phyloP scores from a whole-genome alignment of 352 stramenopile genomes.

The Phytophthora meadii region DNA sequence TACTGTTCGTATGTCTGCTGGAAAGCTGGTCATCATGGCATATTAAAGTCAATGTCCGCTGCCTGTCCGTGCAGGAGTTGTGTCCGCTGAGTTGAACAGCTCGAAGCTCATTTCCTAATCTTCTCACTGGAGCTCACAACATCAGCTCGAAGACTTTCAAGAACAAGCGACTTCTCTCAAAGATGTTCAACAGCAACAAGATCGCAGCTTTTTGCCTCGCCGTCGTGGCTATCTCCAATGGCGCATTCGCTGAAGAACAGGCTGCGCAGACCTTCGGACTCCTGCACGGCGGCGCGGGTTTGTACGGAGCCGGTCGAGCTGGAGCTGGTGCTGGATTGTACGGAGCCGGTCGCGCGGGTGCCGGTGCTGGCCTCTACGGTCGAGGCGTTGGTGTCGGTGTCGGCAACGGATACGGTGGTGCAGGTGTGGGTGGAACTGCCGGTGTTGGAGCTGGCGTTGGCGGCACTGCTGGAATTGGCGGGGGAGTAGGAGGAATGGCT shows the following conservation, averaged over 20 bases:
- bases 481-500: neutral
- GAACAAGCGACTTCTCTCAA: neutral
- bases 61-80: too few species aligned
- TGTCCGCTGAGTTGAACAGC: neutral
- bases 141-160: slow-evolving; percentile 2
- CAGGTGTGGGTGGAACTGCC: neutral
- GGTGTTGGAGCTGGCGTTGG: neutral
- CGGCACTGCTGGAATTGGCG: neutral
- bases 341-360: neutral
- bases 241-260: slow-evolving; percentile 10
- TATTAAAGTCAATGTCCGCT: too few species aligned
- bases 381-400: neutral
- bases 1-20: too few species aligned
- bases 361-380: neutral
- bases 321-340: neutral
- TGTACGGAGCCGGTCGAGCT: slow-evolving; percentile 1
- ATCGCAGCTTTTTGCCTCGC: slow-evolving; percentile 22
- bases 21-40: too few species aligned
- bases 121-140: slow-evolving; percentile 11
- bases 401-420: neutral
- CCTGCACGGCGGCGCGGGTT: neutral
- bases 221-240: slow-evolving; percentile 4
- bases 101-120: slow-evolving; percentile 14
- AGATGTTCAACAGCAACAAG: slow-evolving; percentile 23
- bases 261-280: slow-evolving; percentile 23